A percentile compares a stretch with the other conserved stretches of the same genome.
Conservation (phyloP, 176 grass and related monocot genomes). For the Carex cristatella region DNA sequence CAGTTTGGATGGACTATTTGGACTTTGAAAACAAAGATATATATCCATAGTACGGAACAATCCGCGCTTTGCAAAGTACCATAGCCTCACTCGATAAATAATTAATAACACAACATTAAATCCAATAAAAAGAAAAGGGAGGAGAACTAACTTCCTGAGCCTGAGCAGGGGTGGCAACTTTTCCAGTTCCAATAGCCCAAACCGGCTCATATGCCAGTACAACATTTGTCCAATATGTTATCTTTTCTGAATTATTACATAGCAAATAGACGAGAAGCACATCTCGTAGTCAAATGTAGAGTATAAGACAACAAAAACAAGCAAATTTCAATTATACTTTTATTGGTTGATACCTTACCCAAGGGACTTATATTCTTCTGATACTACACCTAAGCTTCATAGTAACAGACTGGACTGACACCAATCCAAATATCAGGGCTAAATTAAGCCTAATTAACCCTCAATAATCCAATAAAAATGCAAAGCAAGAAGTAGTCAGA, state of each 20-base stretch:
- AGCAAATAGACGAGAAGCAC: neutral
- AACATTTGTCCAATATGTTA: conserved; percentile 65
- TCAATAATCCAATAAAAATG: neutral
- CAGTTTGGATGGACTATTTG: no score
- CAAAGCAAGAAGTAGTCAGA: neutral
- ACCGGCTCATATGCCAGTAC: conserved; percentile 90
- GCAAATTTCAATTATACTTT: neutral
- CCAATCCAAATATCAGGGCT: neutral
- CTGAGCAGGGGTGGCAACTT: conserved; percentile 77
- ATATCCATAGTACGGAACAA: no score
- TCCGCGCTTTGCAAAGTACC: no score
- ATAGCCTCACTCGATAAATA: neutral
- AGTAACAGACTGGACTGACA: neutral
- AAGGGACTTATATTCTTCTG: neutral
- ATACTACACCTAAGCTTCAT: neutral
- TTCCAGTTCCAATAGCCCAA: conserved; percentile 92
- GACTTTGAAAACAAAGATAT: no score
- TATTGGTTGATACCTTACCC: neutral
- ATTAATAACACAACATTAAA: neutral
- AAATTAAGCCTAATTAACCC: neutral
- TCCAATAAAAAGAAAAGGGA: neutral
- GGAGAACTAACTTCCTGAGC: conserved; percentile 54
- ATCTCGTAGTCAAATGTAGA: neutral
- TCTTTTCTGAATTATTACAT: conserved; percentile 38
- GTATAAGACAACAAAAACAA: neutral